These are phyloP conservation scores for Aspergillus bombycis DNA, from an alignment of 2,329 filamentous ascomycete genomes.

Conservation along the genomic window DNA sequence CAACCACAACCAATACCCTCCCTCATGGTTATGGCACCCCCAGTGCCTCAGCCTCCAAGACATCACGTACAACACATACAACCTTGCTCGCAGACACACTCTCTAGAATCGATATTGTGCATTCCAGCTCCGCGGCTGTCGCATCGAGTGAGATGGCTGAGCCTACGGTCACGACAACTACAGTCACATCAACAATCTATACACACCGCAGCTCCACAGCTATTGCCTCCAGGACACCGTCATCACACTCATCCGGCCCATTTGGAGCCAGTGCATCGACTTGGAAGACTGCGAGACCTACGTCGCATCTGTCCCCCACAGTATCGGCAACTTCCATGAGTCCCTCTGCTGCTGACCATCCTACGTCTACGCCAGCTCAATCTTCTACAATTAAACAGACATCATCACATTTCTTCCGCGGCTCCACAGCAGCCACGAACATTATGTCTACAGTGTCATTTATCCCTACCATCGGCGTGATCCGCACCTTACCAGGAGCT, in stretches of 20 bases:
- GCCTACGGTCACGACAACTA: not conserved
- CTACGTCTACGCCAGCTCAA: not conserved
- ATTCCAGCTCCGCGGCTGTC: too few species aligned
- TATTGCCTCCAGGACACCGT: not conserved
- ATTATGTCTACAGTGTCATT: not conserved
- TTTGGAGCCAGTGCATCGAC: not conserved
- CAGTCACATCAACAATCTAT: not conserved
- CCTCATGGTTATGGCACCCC: not conserved
- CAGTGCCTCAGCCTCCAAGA: not conserved
- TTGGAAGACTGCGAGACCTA: not conserved
- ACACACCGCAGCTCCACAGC: not conserved
- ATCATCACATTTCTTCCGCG: not conserved
- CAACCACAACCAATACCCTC: not conserved
- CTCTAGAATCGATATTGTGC: not conserved
- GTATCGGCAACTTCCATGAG: not conserved
- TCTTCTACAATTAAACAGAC: not conserved
- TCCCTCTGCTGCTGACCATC: too few species aligned
- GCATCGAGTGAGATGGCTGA: not conserved
- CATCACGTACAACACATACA: not conserved
- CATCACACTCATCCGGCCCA: not conserved
- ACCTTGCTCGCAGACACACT: not conserved
- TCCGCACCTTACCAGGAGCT: not conserved
- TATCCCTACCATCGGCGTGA: not conserved
- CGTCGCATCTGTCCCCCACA: not conserved
- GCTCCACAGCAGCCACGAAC: not conserved